Percentiles rank a stretch among this genome's conserved stretches.
Evolutionary conservation across 2,329 filamentous ascomycete genomes (phyloP).

Genomic region (Sordariomycetes sp.): DNA sequence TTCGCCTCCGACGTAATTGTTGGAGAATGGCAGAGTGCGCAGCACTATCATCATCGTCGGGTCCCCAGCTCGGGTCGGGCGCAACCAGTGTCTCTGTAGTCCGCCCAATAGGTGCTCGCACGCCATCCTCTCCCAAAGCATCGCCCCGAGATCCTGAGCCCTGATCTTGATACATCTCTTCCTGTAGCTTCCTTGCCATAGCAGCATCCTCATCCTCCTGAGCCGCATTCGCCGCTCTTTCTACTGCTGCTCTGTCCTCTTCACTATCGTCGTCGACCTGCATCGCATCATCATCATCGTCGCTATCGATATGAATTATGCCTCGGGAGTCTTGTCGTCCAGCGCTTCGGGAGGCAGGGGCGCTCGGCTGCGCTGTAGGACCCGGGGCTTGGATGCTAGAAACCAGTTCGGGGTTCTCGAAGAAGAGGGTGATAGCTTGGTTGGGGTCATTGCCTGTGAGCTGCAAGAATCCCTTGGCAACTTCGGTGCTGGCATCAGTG

Average conservation of each 20-base stretch:
- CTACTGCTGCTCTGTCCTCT: slow-evolving; percentile 29
- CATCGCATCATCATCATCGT: slow-evolving; percentile 48
- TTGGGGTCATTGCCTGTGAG: slow-evolving; percentile 78
- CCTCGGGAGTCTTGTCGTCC: slow-evolving; percentile 24
- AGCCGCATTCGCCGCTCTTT: slow-evolving; percentile 32
- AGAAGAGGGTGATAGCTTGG: slow-evolving; percentile 83
- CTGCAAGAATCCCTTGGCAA: slow-evolving; percentile 75
- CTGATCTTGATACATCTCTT: slow-evolving; percentile 66
- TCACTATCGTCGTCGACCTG: slow-evolving; percentile 27
- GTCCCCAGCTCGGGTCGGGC: slow-evolving; percentile 42
- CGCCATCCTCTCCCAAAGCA: slow-evolving; percentile 39
- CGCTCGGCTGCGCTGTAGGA: slow-evolving; percentile 19
- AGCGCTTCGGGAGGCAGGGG: slow-evolving; percentile 13
- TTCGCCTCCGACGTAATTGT: slow-evolving; percentile 46
- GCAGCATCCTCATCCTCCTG: slow-evolving; percentile 83
- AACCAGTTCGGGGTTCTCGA: slow-evolving; percentile 72
- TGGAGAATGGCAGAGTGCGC: slow-evolving; percentile 55
- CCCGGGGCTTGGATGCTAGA: slow-evolving; percentile 19
- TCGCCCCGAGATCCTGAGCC: slow-evolving; percentile 27
- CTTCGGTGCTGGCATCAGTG: slow-evolving; percentile 63
- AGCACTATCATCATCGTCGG: slow-evolving; percentile 41
- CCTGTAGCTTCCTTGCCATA: slow-evolving; percentile 83
- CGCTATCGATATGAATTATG: slow-evolving; percentile 67
- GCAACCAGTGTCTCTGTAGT: slow-evolving; percentile 88
- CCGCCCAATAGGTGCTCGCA: slow-evolving; percentile 83